A percentile compares a stretch with the other conserved stretches of the same genome.
phyloP scores from a whole-genome alignment of 306 rosid species.

The Citrullus mucosospermus region DNA sequence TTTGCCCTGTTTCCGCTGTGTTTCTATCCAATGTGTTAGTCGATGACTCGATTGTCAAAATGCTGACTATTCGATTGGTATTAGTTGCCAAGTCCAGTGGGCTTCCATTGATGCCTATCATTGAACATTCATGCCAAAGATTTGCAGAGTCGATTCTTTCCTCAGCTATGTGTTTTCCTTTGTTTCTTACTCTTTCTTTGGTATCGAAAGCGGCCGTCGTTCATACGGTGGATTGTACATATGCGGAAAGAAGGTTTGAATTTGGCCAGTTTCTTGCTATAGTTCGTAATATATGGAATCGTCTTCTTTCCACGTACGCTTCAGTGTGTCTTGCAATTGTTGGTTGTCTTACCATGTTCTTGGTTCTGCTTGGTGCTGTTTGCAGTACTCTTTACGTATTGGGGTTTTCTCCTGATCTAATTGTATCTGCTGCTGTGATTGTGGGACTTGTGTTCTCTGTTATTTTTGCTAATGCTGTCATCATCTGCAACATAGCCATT shows the following conservation, averaged over 20 bases:
- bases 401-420: constrained; percentile 34
- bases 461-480: constrained; percentile 70
- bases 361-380: constrained; percentile 52
- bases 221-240: constrained; percentile 74
- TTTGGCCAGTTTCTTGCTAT: constrained; percentile 39
- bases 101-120: constrained; percentile 63
- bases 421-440: constrained; percentile 49
- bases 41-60: constrained; percentile 53
- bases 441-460: constrained; percentile 62
- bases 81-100: constrained; percentile 76
- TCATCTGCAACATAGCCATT: constrained; percentile 61
- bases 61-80: constrained; percentile 49
- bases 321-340: constrained; percentile 54
- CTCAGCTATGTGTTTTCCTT: constrained; percentile 49
- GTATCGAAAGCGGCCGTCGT: constrained; percentile 73
- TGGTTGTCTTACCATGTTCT: constrained; percentile 61
- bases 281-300: constrained; percentile 59
- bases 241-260: constrained; percentile 55
- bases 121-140: constrained; percentile 65
- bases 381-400: constrained; percentile 50
- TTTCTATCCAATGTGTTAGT: constrained; percentile 55
- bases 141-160: constrained; percentile 60
- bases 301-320: constrained; percentile 49
- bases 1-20: constrained; percentile 76
- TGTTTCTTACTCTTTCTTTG: constrained; percentile 51